phyloP scores from a whole-genome alignment of 225 moss, liverwort and hornwort species.

The Marchantia paleacea region DNA sequence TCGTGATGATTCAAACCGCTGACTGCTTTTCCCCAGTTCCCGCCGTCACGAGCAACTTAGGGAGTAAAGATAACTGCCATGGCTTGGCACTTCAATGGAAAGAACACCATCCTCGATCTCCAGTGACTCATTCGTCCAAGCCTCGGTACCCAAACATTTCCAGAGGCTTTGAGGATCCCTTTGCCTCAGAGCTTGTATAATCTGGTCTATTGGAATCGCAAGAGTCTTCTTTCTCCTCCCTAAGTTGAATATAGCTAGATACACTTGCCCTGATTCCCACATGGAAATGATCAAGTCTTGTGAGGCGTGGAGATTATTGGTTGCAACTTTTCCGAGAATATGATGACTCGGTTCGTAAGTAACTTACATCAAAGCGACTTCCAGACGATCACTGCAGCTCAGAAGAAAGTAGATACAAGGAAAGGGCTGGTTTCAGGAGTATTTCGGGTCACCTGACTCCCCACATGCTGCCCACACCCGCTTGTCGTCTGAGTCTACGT shows the following conservation, averaged over 20 bases:
- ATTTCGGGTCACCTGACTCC: not conserved
- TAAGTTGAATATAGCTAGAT: conserved; percentile 12
- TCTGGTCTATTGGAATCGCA: not conserved
- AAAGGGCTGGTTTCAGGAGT: not conserved
- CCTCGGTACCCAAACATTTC: not conserved
- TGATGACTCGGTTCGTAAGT: not conserved
- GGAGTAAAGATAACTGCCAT: conserved; percentile 10
- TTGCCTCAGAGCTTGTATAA: not conserved
- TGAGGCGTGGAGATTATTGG: not conserved
- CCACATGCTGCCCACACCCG: conserved; percentile 13
- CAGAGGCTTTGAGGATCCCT: not conserved
- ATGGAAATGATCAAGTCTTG: not conserved
- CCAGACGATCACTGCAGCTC: not conserved
- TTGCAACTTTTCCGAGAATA: not conserved
- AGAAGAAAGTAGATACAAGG: not conserved
- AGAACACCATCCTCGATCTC: not conserved
- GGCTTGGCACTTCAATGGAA: not conserved
- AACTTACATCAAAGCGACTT: not conserved
- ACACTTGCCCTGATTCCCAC: not conserved
- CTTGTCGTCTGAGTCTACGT: not conserved
- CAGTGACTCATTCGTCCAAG: not conserved
- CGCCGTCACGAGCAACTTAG: conserved; percentile 8
- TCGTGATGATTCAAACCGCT: not conserved
- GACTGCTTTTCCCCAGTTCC: not conserved
- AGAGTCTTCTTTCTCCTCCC: not conserved